Base-by-base conservation (phyloP, 1,139 yeast genomes). In the Blastobotrys buckinghamii region DNA sequence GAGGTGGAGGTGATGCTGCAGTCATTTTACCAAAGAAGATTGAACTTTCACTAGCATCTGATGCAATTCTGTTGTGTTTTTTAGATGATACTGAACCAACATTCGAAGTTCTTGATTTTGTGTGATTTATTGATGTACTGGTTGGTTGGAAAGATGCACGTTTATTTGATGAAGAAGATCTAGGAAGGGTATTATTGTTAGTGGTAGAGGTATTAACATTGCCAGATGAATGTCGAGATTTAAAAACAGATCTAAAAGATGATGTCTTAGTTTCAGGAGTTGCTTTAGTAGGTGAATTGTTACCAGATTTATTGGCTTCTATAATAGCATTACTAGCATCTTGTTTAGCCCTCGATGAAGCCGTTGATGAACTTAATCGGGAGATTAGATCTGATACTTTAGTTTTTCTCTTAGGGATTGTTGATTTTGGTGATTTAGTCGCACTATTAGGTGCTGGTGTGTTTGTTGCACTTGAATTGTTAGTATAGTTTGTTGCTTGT, bases 301-400 rank as follows among this genome's bases (percentile, higher is more conserved):
- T 36, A 6, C 27, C 26, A 19, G 39, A 22, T 29, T 29, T 29
- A 13, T 13, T 29, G 6, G 42, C 15, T 15, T 22, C 26, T 26
- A 16, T 8, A 4, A 13, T 5, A 12, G 44, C 24, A 12, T 26
- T 29, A 9, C 33, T n/a, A 3, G 36, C 42, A 42, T 55, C 59
- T 19, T 53, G 53, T 43, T 61, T 61, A 22, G 64, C 64, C 15
- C 64, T 51, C 6, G 64, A 58, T 17, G 65, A 50, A 6, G 61
- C 62, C 1, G 65, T 60, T 13, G 64, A 59, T 17, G 60, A 52
- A 4, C 63, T 58, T 36, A 62, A 50, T 6, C 66, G 51, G 9
- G 63, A 57, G 19, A 62, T 56, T 39, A 62, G 44, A 41, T 60
- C 63, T 6, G 64, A 57, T 20, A 62, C 59, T 44, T 56, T 50